Evolutionary conservation across 495 filamentous ascomycete genomes (phyloP).

Genomic region (Hypomontagnella monticulosa): DNA sequence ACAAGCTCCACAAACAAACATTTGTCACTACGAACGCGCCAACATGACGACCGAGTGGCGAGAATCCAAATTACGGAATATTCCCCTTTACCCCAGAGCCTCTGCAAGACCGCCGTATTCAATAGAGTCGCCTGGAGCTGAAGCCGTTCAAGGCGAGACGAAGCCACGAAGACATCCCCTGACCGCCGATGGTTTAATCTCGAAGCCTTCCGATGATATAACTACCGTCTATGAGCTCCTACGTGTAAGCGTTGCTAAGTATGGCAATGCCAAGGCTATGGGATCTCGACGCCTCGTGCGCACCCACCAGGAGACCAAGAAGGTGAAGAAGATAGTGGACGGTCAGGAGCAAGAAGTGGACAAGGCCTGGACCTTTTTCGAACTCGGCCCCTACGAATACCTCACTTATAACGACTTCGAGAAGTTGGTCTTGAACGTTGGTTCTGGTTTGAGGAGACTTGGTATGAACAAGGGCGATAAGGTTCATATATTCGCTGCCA

Average conservation of each 20-base stretch:
- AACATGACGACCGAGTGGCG: slow-evolving; percentile 46
- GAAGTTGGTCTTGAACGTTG: slow-evolving; percentile 74
- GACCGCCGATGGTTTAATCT: slow-evolving; percentile 74
- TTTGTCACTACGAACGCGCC: not conserved
- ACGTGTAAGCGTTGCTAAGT: slow-evolving; percentile 77
- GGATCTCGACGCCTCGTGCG: slow-evolving; percentile 83
- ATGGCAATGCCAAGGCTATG: slow-evolving; percentile 87
- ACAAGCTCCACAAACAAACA: slow-evolving; percentile 9
- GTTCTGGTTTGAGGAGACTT: slow-evolving; percentile 80
- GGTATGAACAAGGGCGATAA: slow-evolving; percentile 77
- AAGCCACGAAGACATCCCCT: slow-evolving; percentile 82
- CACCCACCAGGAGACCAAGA: slow-evolving; percentile 91
- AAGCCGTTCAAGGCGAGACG: slow-evolving; percentile 85
- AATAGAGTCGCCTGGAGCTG: slow-evolving; percentile 77
- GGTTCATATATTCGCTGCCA: slow-evolving; percentile 90
- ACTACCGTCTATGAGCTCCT: slow-evolving; percentile 89
- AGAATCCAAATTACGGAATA: slow-evolving; percentile 58
- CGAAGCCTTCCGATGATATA: slow-evolving; percentile 73
- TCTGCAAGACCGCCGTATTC: slow-evolving; percentile 73
- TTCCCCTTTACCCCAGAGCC: slow-evolving; percentile 65
- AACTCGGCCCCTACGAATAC: slow-evolving; percentile 88
- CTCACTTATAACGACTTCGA: slow-evolving; percentile 91
- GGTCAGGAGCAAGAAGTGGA: slow-evolving; percentile 88
- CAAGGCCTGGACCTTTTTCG: slow-evolving; percentile 97
- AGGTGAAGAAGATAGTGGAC: slow-evolving; percentile 95